phyloP scores from a whole-genome alignment of 1,139 yeast species.

The Geotrichum carabidarum region DNA sequence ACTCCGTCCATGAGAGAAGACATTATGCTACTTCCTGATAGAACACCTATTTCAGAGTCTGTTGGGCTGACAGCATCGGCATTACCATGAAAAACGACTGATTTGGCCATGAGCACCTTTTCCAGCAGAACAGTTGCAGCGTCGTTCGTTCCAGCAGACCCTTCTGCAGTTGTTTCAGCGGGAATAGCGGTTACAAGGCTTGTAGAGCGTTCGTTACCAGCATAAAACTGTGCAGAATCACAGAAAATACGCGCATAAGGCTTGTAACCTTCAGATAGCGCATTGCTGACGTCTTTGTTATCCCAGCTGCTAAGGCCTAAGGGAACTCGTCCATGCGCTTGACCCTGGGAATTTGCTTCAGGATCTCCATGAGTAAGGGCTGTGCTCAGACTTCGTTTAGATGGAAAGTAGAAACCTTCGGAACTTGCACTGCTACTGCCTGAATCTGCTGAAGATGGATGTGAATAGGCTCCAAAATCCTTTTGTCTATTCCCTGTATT shows the following conservation, averaged over 20 bases:
- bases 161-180: conserved; percentile 5
- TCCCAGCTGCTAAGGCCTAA: conserved; percentile 8
- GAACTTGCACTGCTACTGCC: conserved; percentile 16
- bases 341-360: not conserved
- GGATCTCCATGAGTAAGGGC: not conserved
- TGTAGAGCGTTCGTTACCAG: conserved; percentile 19
- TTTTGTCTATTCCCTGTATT: not conserved
- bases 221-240: conserved; percentile 18
- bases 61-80: not conserved
- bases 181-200: conserved; percentile 18
- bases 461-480: too few species aligned
- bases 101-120: not conserved
- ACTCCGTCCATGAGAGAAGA: conserved; percentile 1
- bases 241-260: conserved; percentile 8
- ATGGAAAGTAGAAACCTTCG: conserved; percentile 20
- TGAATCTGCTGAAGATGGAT: conserved; percentile 17
- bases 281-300: not conserved
- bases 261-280: not conserved
- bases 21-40: not conserved
- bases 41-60: not conserved
- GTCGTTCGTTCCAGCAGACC: conserved; percentile 1
- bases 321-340: not conserved
- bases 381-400: not conserved
- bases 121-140: conserved; percentile 5
- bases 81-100: not conserved